Evolutionary conservation across 345 rosid genomes (phyloP).

Genomic region (Eucalyptus melliodora): DNA sequence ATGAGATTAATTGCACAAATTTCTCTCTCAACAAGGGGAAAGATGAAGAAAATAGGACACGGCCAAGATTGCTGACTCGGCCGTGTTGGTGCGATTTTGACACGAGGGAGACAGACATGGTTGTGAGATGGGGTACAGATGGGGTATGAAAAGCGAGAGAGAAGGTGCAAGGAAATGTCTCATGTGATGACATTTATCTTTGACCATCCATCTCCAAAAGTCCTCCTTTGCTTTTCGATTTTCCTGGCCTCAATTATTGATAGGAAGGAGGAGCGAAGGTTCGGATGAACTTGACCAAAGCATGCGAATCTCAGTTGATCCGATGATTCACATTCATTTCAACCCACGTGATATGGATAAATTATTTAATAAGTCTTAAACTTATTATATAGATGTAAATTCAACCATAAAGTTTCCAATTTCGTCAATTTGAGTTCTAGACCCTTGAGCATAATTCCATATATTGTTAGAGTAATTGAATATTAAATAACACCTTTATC

Average conservation of each 20-base stretch:
- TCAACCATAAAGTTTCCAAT: too few relatives aligned
- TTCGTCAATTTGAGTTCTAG: too few relatives aligned
- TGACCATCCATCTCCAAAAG: neutral
- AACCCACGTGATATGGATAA: neutral
- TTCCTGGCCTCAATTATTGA: neutral
- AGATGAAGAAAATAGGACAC: neutral
- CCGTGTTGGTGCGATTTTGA: neutral
- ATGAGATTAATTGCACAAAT: neutral
- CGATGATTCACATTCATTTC: neutral
- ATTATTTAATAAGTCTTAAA: neutral
- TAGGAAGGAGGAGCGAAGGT: neutral
- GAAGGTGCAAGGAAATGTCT: neutral
- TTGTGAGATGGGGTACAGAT: neutral
- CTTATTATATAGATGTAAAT: neutral
- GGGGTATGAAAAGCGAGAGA: neutral
- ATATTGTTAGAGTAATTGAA: too few relatives aligned
- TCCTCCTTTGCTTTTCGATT: neutral
- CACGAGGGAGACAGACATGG: neutral
- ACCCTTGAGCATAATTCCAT: neutral
- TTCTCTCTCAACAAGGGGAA: neutral
- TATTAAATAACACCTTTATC: rapidly evolving
- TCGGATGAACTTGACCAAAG: neutral
- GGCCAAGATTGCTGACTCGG: neutral
- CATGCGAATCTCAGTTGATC: neutral
- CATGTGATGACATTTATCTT: neutral